Conservation (phyloP, 2,329 filamentous ascomycete species). For the Monosporascus sp. region DNA sequence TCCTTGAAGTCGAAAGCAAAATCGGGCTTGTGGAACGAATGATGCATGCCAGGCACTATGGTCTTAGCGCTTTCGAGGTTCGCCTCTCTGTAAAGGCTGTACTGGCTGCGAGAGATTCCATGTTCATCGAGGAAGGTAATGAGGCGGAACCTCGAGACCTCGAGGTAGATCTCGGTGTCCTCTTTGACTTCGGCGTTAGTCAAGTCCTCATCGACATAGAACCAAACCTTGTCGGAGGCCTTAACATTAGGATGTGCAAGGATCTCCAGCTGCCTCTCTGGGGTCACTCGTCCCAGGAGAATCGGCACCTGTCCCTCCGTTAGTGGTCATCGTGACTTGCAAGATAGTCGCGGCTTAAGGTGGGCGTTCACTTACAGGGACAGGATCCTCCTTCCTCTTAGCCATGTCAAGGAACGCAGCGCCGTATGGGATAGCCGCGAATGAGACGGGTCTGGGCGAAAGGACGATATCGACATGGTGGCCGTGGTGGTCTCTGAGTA, state of each 20-base stretch:
- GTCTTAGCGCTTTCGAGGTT: neutral
- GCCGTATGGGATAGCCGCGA: neutral
- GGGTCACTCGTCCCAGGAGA: neutral
- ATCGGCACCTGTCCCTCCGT: neutral
- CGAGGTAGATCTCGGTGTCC: neutral
- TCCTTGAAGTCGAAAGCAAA: neutral
- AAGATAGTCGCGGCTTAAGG: no score
- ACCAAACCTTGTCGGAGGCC: neutral
- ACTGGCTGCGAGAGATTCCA: neutral
- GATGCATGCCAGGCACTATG: neutral
- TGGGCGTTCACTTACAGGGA: no score
- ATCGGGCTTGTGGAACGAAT: neutral
- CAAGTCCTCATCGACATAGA: neutral
- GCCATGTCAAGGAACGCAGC: neutral
- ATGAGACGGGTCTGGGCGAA: neutral
- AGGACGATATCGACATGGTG: neutral
- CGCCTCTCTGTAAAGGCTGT: neutral
- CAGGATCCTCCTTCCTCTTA: neutral
- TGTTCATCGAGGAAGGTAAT: neutral
- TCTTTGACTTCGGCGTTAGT: neutral
- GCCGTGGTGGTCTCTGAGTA: neutral
- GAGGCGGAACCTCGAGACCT: neutral
- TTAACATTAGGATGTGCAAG: no score
- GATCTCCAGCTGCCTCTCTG: neutral
- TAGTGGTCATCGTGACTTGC: neutral